Conservation (phyloP, 345 rosid species). For the Eucalyptus pumila region DNA sequence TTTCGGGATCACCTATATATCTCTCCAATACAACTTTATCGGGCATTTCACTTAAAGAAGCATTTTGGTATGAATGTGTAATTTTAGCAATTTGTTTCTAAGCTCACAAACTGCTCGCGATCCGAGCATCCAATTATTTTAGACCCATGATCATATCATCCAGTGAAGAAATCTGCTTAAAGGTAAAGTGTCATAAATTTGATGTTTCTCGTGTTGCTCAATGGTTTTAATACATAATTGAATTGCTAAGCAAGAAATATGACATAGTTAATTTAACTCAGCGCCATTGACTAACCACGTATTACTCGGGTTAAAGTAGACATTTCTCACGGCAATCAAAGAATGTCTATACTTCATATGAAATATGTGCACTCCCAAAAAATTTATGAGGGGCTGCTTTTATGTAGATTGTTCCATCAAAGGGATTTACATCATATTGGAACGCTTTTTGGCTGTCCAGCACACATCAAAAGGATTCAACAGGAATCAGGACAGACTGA, state of each 20-base stretch:
- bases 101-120: not conserved
- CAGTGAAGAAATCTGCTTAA: not conserved
- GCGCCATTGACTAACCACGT: not conserved
- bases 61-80: not conserved
- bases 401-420: not conserved
- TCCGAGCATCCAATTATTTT: not conserved
- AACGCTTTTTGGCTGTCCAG: not conserved
- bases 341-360: not conserved
- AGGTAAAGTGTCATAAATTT: not conserved
- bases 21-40: not conserved
- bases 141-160: not conserved
- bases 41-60: not conserved
- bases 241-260: not conserved
- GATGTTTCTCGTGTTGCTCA: not conserved
- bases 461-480: not conserved
- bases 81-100: not conserved
- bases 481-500: not conserved
- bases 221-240: not conserved
- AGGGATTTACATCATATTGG: not conserved
- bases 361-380: not conserved
- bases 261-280: not conserved
- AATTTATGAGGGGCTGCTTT: not conserved
- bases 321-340: not conserved
- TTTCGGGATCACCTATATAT: not conserved
- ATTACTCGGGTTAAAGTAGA: not conserved